Base-by-base conservation (phyloP, 352 stramenopile species). In the Blastocystis sp. region DNA sequence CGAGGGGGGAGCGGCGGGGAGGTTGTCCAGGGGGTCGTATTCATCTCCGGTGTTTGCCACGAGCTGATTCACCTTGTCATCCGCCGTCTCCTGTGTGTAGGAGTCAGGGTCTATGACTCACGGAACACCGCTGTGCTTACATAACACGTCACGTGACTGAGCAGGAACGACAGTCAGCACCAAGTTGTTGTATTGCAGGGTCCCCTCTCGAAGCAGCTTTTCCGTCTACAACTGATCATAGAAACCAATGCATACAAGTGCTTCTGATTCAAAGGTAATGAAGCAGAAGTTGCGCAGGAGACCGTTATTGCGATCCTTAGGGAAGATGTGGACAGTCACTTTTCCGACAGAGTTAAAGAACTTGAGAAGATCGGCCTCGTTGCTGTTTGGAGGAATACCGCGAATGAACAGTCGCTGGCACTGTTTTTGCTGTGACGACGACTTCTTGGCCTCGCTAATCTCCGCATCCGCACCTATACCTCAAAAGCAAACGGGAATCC, bases 201-300 rank as follows among this genome's bases (percentile, higher is more conserved):
- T 40, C 21, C 71, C 71, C 21, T 81, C 71, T 9, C 66, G 14
- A 4, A 81, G 71, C 14, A 81, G 48, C 24, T 81, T 81, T 45
- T 81, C 43, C 24, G 71, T 81, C 71, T 81, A 81, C 24, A 3
- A 28, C 11, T 24, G 45, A 81, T 24, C 14, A 21, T 4, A 3
- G 3, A 17, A 34, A 0, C 24, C 3, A n/a, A 81, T 21, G 19
- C 9, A 43, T 64, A 81, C 71, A 0, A 81, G 45, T 14, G 21
- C 54, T 21, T 45, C 17, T 10, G 71, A 81, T 64, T 81, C 52
- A 38, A 66, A 81, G 1, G 71, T 59, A 64, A 81, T 81, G 43
- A 81, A 81, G 60, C 71, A 81, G 28, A 81, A 81, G n/a, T 81
- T 81, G 24, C 71, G 48, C 3, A 81, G 71, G 66, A 54, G 48